Evolutionary conservation across 2,329 filamentous ascomycete species (phyloP), one percentile per base, ranked within the genome.

Genomic region (Colletotrichum caudatum): DNA sequence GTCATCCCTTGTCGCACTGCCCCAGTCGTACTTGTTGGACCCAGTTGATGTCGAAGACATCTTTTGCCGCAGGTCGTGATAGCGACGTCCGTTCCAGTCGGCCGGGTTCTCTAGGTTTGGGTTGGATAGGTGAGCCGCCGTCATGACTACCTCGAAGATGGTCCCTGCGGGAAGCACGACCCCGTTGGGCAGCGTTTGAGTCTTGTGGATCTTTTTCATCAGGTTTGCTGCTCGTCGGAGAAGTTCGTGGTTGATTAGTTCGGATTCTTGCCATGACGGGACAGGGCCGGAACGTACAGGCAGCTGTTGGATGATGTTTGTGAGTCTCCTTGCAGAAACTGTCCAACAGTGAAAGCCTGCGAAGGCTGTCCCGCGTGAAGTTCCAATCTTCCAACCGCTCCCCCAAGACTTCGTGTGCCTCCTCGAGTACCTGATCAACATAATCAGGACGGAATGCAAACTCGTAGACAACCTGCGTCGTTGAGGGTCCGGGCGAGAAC

Each of bases 251-350:
- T 35, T 53, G 44, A 39, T 64, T 23, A 26, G 37, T 18, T 12
- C 50, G 44, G 7, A 20, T 5, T 3, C 23, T 33, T 33, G 14
- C 18, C 6, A 44, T n/a, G 8, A 44, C 18, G 16, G 8, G 35
- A 5, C 2, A 48, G 37, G 5, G 20, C 7, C 9, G 23, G 26
- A 39, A 64, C 69, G 37, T 54, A 71, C 69, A 71, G 16, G 64
- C 69, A 5, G 69, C 69, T 6, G 64, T 71, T 2, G 69, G 64
- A 16, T 71, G 69, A 11, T 71, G 69, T 35, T 64, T 71, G 14
- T 71, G 69, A 26, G 69, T 71, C 46, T 71, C 69, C 20, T 71
- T 71, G 37, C 69, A 71, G 33, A 71, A 71, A 39, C 69, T 71
- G 37, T 71, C 69, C 20, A 71, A n/a, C 20, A 71, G 26, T 7